phyloP scores from a whole-genome alignment of 2,329 filamentous ascomycete species.

The Helminthosporium solani region DNA sequence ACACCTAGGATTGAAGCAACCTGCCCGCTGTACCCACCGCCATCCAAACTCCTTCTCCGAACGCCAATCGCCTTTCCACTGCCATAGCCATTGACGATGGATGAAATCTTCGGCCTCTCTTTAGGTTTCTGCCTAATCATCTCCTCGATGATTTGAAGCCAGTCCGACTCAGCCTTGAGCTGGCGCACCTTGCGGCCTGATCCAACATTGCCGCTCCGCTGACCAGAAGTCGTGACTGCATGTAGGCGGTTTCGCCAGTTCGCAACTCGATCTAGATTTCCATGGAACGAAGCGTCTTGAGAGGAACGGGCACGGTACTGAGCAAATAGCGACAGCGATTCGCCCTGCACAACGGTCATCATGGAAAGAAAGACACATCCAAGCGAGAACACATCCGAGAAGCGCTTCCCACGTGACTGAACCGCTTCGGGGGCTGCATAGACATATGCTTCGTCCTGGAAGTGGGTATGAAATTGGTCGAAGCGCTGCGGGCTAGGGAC shows the following conservation, averaged over 20 bases:
- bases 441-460: constrained; percentile 39
- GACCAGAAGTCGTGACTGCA: constrained; percentile 31
- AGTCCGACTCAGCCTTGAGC: constrained; percentile 35
- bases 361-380: constrained; percentile 45
- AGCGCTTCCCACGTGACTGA: constrained; percentile 38
- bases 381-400: constrained; percentile 43
- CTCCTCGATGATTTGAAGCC: constrained; percentile 39
- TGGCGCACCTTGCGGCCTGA: constrained; percentile 34
- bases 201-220: constrained; percentile 30
- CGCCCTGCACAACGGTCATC: constrained; percentile 41
- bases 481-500: constrained; percentile 27
- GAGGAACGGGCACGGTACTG: constrained; percentile 37
- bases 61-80: constrained; percentile 29
- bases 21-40: constrained; percentile 36
- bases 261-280: constrained; percentile 40
- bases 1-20: constrained; percentile 21
- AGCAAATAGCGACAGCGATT: constrained; percentile 35
- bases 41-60: constrained; percentile 39
- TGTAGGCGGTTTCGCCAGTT: constrained; percentile 37
- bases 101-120: constrained; percentile 38
- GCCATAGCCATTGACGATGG: constrained; percentile 29
- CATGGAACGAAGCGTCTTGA: constrained; percentile 42
- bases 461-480: constrained; percentile 33
- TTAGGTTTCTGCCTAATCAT: constrained; percentile 38
- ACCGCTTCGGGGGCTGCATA: constrained; percentile 43